Evolutionary conservation across 352 stramenopile species (phyloP), one percentile per base, ranked within the genome.

Genomic region (Globisporangium solare): DNA sequence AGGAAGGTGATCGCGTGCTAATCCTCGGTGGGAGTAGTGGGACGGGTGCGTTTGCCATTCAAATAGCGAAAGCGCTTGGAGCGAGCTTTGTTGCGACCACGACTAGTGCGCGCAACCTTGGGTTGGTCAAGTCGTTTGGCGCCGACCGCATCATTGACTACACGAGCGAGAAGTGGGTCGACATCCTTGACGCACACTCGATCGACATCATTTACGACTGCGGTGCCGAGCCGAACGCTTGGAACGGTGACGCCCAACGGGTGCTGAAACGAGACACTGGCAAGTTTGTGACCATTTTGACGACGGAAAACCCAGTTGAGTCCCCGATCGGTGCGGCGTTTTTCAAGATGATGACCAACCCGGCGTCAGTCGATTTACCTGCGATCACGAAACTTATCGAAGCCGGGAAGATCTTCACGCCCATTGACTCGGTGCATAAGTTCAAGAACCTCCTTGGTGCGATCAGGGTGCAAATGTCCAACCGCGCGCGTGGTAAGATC

Each of bases 61-160:
- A 91, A 47, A 50, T 94, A 50, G 81, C 79, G 37, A 73, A 77
- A 17, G 83, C 66, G 8, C 48, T 88, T 21, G 73, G 73, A 32
- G 78, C 76, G 27, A 51, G 66, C 20, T 65, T 79, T n/a, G 60
- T 83, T 51, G 71, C 86, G 15, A 6, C 27, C 27, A 83, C 73
- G 2, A 72, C 85, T 60, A 83, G 66, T 35, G 70, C 63, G 31
- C 83, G 83, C 47, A 52, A 56, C 32, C 40, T 20, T 1, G 41
- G 40, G 46, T 70, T 81, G 54, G 69, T 84, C 42, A 48, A 56
- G 46, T 71, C 64, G 39, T 48, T 79, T 0, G 76, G 73, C 37
- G 64, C 61, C n/a, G 67, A 85, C 40, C 61, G 76, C 27, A 63
- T 89, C 46, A 70, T 93, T 21, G 72, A 91, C 53, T 80, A 74